Percentiles rank a stretch among this genome's conserved stretches.
Conservation (phyloP, 345 rosid genomes). For the Rhodamnia rubescens region DNA sequence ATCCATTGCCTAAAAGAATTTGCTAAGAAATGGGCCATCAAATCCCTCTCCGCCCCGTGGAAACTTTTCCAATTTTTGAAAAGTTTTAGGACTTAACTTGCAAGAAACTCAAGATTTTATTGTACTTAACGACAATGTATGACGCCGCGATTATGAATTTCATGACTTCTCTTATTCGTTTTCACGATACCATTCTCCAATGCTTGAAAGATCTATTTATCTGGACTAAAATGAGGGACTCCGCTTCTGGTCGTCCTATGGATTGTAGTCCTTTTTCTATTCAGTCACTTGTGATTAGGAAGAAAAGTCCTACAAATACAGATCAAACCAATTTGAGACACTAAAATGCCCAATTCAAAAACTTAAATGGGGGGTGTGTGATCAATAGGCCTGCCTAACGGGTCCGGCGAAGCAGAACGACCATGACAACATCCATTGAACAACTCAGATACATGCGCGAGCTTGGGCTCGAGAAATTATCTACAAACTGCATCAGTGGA, state of each 20-base stretch:
- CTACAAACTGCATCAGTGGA: background rate
- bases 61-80: background rate
- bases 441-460: background rate
- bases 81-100: rapidly evolving
- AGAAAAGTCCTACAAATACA: background rate
- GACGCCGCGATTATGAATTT: background rate
- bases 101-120: background rate
- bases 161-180: background rate
- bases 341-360: background rate
- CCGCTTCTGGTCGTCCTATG: background rate
- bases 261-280: background rate
- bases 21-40: background rate
- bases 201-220: background rate
- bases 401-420: background rate
- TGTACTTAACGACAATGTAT: background rate
- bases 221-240: background rate
- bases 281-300: background rate
- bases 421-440: background rate
- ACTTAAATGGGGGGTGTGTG: background rate
- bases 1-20: background rate
- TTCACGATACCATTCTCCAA: background rate
- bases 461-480: background rate
- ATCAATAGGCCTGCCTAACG: background rate
- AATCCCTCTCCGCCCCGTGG: background rate
- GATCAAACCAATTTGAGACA: background rate